Percentiles rank a stretch among this genome's conserved stretches.
phyloP scores from a whole-genome alignment of 495 filamentous ascomycete genomes.

The Daldinia vernicosa region DNA sequence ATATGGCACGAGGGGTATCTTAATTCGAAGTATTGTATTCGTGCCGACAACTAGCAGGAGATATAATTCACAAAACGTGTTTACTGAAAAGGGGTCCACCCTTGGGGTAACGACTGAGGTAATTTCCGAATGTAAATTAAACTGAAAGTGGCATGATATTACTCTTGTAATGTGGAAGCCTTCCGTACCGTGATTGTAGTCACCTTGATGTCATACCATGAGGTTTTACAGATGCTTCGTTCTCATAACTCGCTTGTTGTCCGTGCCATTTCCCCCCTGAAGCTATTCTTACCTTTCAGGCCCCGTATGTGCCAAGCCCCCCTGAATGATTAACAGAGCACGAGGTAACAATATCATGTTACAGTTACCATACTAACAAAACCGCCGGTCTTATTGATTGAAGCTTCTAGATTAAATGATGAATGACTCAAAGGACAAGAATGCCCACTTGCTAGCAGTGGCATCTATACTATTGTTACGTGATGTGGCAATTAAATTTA shows the following conservation, averaged over 20 bases:
- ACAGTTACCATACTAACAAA: no score
- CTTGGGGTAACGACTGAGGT: not conserved
- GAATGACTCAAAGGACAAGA: no score
- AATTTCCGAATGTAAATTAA: not conserved
- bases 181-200: not conserved
- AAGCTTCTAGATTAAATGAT: no score
- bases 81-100: not conserved
- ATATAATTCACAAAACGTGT: not conserved
- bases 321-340: not conserved
- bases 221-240: not conserved
- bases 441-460: no score
- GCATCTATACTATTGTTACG: no score
- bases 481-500: not conserved
- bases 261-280: not conserved
- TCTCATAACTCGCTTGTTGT: not conserved
- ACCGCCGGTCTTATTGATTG: no score
- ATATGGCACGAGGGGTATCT: not conserved
- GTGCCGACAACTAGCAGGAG: not conserved
- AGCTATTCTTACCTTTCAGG: not conserved
- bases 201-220: not conserved
- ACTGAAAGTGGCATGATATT: not conserved
- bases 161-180: not conserved
- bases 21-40: not conserved
- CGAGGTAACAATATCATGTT: no score
- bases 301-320: not conserved